Percentiles rank a stretch among this genome's conserved stretches.
phyloP scores from a whole-genome alignment of 2,329 filamentous ascomycete genomes.

The Aspergillus luchuensis region DNA sequence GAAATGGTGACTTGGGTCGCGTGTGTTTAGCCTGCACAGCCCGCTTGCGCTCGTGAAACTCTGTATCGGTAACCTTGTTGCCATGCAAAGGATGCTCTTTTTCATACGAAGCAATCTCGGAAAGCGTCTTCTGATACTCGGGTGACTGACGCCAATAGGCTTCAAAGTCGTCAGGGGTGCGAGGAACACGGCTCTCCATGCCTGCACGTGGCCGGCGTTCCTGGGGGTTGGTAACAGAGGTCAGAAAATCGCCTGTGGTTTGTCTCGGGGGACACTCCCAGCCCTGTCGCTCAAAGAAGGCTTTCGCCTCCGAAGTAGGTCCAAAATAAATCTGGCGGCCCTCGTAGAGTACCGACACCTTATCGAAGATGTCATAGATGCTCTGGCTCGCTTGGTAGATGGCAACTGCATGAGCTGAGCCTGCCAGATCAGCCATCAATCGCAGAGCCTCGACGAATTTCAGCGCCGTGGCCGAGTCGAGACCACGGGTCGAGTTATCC shows the following conservation, averaged over 20 bases:
- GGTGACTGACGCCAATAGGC: constrained; percentile 5
- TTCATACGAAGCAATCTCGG: constrained; percentile 10
- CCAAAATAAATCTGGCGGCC: constrained; percentile 49
- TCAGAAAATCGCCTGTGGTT: constrained; percentile 15
- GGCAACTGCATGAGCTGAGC: constrained; percentile 49
- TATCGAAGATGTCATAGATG: constrained; percentile 54
- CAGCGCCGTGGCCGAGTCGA: constrained; percentile 53
- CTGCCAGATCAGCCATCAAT: constrained; percentile 45
- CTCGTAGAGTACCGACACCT: constrained; percentile 66
- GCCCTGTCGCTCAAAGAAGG: constrained; percentile 67
- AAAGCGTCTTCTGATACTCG: constrained; percentile 2
- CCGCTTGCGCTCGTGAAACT: constrained; percentile 30
- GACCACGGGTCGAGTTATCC: constrained; percentile 46
- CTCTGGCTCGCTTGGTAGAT: constrained; percentile 33
- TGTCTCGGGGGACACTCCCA: constrained; percentile 7
- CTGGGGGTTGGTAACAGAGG: constrained; percentile 55
- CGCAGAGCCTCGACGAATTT: constrained; percentile 53
- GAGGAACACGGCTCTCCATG: constrained; percentile 56
- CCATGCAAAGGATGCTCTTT: constrained; percentile 3
- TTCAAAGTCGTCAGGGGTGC: constrained; percentile 69
- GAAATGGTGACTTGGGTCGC: constrained; percentile 73
- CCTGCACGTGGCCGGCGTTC: constrained; percentile 60
- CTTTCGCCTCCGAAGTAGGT: constrained; percentile 57
- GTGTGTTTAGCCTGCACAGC: constrained; percentile 48
- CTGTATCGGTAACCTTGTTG: constrained; percentile 27